A percentile compares a stretch with the other conserved stretches of the same genome.
Conservation (phyloP, 140 eudicot genomes). For the Stevia rebaudiana region DNA sequence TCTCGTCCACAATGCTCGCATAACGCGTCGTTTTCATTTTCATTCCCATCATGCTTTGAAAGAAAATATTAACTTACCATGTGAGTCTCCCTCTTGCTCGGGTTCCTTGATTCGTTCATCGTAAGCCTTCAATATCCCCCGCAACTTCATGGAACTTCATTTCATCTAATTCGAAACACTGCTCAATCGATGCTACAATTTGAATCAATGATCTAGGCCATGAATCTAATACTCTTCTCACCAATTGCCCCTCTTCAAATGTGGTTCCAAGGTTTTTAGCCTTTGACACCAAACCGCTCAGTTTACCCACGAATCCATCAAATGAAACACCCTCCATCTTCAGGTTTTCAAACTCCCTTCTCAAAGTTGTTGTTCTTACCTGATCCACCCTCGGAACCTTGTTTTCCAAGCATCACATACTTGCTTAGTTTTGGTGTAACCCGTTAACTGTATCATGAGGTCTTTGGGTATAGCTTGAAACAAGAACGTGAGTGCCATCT, state of each 20-base stretch:
- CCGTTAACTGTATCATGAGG: too few relatives aligned
- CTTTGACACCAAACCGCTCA: neutral
- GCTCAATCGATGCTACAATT: neutral
- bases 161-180: neutral
- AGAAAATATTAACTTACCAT: neutral
- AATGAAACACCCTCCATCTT: neutral
- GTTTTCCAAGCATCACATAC: too few relatives aligned
- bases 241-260: neutral
- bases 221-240: neutral
- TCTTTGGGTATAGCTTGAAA: too few relatives aligned
- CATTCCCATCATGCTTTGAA: neutral
- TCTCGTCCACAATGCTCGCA: neutral
- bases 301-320: neutral
- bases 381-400: too few relatives aligned
- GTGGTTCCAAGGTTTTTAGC: neutral
- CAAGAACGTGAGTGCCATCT: too few relatives aligned
- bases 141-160: neutral
- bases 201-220: neutral
- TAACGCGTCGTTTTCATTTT: neutral
- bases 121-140: neutral
- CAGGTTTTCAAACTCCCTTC: neutral
- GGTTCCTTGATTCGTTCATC: neutral
- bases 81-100: neutral
- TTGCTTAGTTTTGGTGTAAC: too few relatives aligned
- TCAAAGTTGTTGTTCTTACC: too few relatives aligned